Evolutionary conservation across 306 rosid genomes (phyloP), one percentile per base, ranked within the genome.

Genomic region (Rubus parviflorus): DNA sequence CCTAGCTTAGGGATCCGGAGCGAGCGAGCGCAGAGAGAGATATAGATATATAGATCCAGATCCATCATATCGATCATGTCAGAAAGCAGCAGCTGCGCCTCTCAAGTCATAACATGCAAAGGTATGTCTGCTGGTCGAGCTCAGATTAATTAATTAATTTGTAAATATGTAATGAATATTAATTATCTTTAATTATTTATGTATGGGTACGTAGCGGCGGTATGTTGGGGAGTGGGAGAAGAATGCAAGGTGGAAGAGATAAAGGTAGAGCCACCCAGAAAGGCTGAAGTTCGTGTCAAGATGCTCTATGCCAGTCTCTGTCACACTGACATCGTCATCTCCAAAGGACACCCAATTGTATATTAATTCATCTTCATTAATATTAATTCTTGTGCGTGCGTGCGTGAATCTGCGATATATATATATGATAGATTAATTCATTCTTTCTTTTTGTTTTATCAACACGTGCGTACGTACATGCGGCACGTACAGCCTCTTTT

Each of bases 291-390:
- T 65, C 66, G 91, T 11, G 78, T 89, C 8, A 89, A 87, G 85
- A 82, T 87, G 84, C 77, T 89, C 5, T 76, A 85, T 82, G 86
- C 94, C 5, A 87, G 94, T 86, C 0, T 87, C 5, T 85, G 94
- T 78, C 91, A 84, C 75, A 78, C 91, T 4, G 91, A 89, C 49
- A n/a, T 85, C 75, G 6, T 74, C 30, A 4, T 74, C 60, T 40
- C 56, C 76, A n/a, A 76, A 45, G 93, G 91, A 42, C 43, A 46
- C 51, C 85, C 79, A 16, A 23, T 41, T 82, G 90, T 85, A 58
- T 46, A 23, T 51, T 22, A 2, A 37, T 58, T 23, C 13, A 17
- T 43, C 16, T 35, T 51, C 9, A 51, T 51, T 17, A 16, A 16
- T 51, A 30, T 30, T 30, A 30, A 30, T 30, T 30, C 35, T 25